Evolutionary conservation across 257 asterid species (phyloP).

Genomic region (Nemophila menziesii): DNA sequence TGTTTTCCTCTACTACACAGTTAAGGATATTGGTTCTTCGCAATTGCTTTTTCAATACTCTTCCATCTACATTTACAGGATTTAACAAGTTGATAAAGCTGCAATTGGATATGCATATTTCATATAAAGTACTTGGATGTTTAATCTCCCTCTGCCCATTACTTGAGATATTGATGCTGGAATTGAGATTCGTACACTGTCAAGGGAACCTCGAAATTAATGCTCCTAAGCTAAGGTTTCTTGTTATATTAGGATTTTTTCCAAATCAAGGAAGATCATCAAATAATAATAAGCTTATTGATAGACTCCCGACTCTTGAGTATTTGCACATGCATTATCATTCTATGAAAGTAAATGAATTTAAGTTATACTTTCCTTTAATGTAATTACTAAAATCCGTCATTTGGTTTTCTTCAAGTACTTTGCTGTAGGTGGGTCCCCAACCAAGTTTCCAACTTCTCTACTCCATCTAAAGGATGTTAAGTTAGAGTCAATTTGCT

Average conservation of each 20-base stretch:
- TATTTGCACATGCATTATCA: conserved; percentile 2
- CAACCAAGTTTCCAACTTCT: conserved; percentile 1
- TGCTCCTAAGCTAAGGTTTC: conserved; percentile 7
- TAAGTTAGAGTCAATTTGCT: neutral
- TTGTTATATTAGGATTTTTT: neutral
- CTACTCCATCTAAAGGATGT: conserved; percentile 6
- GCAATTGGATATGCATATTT: neutral
- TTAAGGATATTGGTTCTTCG: conserved; percentile 4
- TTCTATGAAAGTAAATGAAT: conserved; percentile 11
- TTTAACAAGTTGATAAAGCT: conserved; percentile 4
- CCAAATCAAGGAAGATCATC: neutral
- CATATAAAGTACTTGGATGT: conserved; percentile 4
- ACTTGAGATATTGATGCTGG: conserved; percentile 10
- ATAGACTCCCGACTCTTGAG: conserved; percentile 10
- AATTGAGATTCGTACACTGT: neutral
- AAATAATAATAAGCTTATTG: conserved; percentile 5
- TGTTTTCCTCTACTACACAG: conserved; percentile 1
- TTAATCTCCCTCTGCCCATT: conserved; percentile 5
- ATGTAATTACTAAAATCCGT: neutral
- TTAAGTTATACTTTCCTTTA: neutral
- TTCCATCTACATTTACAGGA: conserved; percentile 10
- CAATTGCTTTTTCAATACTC: neutral
- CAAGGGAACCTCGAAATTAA: neutral
- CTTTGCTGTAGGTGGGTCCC: conserved; percentile 6
- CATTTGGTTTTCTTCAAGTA: conserved; percentile 6